Evolutionary conservation across 805 yeast genomes (phyloP).

Genomic region (Clavispora asparagi): DNA sequence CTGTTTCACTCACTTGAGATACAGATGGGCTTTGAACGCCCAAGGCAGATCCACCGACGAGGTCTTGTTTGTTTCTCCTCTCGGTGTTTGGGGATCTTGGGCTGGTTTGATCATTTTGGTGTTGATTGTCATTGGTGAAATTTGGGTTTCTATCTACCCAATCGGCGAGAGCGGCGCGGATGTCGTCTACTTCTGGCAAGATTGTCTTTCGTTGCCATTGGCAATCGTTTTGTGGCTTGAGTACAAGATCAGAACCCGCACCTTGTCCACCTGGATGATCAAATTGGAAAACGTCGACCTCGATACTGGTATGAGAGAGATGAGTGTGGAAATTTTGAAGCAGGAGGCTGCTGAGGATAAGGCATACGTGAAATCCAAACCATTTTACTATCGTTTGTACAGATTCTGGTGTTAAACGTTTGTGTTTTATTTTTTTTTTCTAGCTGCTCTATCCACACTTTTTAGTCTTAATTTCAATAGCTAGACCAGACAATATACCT

Average conservation of each 20-base stretch:
- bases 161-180: slow-evolving; percentile 21
- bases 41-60: slow-evolving; percentile 33
- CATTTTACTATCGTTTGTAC: slow-evolving; percentile 23
- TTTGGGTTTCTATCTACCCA: slow-evolving; percentile 39
- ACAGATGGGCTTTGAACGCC: slow-evolving; percentile 32
- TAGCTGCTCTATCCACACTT: neutral
- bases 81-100: slow-evolving; percentile 35
- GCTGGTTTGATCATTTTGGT: slow-evolving; percentile 27
- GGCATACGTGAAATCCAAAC: slow-evolving; percentile 20
- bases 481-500: neutral
- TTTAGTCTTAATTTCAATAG: neutral
- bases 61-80: slow-evolving; percentile 27
- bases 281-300: slow-evolving; percentile 51
- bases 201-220: slow-evolving; percentile 39
- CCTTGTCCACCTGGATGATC: slow-evolving; percentile 30
- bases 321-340: slow-evolving; percentile 33
- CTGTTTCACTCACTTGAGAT: slow-evolving; percentile 36
- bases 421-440: neutral
- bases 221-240: slow-evolving; percentile 40
- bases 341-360: slow-evolving; percentile 32
- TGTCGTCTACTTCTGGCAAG: slow-evolving; percentile 43
- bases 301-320: slow-evolving; percentile 50
- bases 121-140: slow-evolving; percentile 31
- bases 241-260: slow-evolving; percentile 34
- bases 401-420: slow-evolving; percentile 23